Evolutionary conservation across 768 basidiomycete genomes (phyloP).

Genomic region (Hysterangium stoloniferum): DNA sequence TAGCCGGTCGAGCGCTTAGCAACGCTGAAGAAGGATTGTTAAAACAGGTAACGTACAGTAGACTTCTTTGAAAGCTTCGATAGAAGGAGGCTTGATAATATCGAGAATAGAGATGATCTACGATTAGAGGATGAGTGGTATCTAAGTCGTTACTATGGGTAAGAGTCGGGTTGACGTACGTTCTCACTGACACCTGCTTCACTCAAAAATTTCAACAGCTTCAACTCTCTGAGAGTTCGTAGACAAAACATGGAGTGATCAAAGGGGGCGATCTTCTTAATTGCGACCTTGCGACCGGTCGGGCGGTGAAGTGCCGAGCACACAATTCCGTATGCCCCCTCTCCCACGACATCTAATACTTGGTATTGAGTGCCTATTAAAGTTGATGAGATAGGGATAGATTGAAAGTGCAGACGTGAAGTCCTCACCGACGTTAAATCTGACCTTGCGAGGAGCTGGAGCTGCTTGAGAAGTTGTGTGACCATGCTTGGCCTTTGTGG

Average conservation of each 20-base stretch:
- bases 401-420: not conserved
- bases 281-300: constrained; percentile 81
- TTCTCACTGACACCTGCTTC: constrained; percentile 89
- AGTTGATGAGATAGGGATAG: not conserved
- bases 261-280: constrained; percentile 93
- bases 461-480: constrained; percentile 38
- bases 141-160: not conserved
- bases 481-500: constrained; percentile 25
- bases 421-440: constrained; percentile 75
- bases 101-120: constrained; percentile 88
- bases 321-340: constrained; percentile 93
- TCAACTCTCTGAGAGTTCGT: constrained; percentile 71
- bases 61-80: constrained; percentile 84
- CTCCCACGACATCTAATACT: constrained; percentile 80
- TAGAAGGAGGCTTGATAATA: constrained; percentile 72
- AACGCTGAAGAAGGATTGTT: not conserved
- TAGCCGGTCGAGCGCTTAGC: not conserved
- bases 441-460: constrained; percentile 70
- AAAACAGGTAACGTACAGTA: constrained; percentile 42
- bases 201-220: constrained; percentile 79
- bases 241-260: constrained; percentile 93
- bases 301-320: constrained; percentile 75
- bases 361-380: constrained; percentile 41
- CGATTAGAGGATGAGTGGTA: constrained; percentile 10
- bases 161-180: constrained; percentile 35